Evolutionary conservation across 176 grass and related monocot species (phyloP).

Genomic region (Poa annua): DNA sequence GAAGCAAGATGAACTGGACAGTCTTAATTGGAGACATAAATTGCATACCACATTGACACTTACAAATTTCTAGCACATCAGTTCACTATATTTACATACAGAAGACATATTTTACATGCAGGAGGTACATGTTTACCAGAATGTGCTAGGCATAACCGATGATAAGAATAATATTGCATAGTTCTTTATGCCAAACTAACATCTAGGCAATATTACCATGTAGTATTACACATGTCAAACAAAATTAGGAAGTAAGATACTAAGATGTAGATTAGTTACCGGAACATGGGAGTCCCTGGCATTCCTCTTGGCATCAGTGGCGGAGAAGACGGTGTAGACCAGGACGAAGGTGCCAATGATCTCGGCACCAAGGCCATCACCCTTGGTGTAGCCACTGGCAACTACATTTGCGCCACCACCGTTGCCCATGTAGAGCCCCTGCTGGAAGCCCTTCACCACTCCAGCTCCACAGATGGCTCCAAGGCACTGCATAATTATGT

Average conservation of each 20-base stretch:
- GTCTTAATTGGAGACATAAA: background rate
- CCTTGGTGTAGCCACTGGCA: slow-evolving; percentile 76
- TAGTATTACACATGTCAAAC: background rate
- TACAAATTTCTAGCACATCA: background rate
- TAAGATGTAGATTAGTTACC: slow-evolving; percentile 51
- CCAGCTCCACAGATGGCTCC: slow-evolving; percentile 89
- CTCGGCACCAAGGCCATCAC: slow-evolving; percentile 76
- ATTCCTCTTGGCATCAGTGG: slow-evolving; percentile 92
- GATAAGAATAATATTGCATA: background rate
- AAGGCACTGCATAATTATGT: slow-evolving; percentile 91
- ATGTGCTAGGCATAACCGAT: background rate
- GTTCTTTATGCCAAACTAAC: background rate
- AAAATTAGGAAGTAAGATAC: slow-evolving; percentile 1
- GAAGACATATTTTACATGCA: background rate
- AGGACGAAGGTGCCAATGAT: slow-evolving; percentile 89
- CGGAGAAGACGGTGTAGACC: slow-evolving; percentile 96
- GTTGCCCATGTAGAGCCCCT: slow-evolving; percentile 70
- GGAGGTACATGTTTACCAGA: background rate
- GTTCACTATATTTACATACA: slow-evolving; percentile 3
- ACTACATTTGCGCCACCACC: slow-evolving; percentile 83
- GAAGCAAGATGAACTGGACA: background rate
- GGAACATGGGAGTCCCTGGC: slow-evolving; percentile 96
- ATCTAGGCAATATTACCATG: background rate
- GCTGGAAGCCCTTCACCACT: slow-evolving; percentile 90
- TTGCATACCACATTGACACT: background rate